Evolutionary conservation across 768 basidiomycete species (phyloP), one percentile per base, ranked within the genome.

Genomic region (Lactifluus rugatus): DNA sequence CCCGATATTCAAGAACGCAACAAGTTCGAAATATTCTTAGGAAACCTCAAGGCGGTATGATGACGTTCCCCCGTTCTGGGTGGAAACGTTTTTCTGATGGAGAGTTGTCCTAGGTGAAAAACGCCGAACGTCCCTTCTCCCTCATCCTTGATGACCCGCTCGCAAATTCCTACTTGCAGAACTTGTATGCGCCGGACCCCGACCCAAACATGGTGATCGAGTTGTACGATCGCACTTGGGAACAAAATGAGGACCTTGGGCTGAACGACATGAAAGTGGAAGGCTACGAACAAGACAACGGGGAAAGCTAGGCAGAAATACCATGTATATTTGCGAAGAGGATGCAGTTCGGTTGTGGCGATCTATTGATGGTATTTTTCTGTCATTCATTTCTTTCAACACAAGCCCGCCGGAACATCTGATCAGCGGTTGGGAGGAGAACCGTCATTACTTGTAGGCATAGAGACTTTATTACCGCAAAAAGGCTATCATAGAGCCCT

Each of bases 211-310:
- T 99, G 89, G 76, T 70, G 31, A 79, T 89, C 52, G 89, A 87
- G 68, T 68, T 71, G 56, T 99, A 98, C 67, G 89, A 93, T 41
- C 77, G 96, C 49, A 82, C 83, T 3, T 89, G 80, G 75, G 81
- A 91, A 45, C 93, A 99, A 75, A 93, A 99, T 65, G 96, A 98
- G 69, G 91, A 93, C 50, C 76, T 98, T 14, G 96, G 95, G 5
- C 70, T 99, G 68, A 92, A 93, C 65, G 90, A 92, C 65, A 93
- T 93, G 69, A 83, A 84, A 65, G 86, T 92, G 1, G 89, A 92
- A 65, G 80, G 79, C 0, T 89, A 88, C 66, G 83, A 82, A 63
- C 61, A 70, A 28, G 72, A 67, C n/a, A 56, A 54, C 7, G 47
- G 14, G 51, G 57, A 41, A 25, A 60, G 54, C 23, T 56, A 60